phyloP scores from a whole-genome alignment of 2,329 filamentous ascomycete genomes.

The Diaporthe humulicola region DNA sequence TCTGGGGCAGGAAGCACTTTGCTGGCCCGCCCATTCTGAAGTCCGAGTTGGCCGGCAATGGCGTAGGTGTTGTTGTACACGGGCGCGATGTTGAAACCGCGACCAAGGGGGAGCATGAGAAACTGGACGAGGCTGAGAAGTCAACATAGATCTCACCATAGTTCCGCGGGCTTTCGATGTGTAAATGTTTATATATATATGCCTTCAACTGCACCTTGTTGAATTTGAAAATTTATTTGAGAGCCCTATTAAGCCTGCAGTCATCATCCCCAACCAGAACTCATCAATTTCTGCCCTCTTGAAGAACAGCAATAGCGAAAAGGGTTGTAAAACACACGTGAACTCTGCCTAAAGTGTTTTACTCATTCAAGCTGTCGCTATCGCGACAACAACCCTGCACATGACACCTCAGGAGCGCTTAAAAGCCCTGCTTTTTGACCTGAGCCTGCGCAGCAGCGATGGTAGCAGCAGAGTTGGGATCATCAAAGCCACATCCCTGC shows the following conservation, averaged over 20 bases:
- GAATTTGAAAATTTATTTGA: neutral
- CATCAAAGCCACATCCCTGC: slow-evolving; percentile 50
- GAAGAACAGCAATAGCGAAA: neutral
- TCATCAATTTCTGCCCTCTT: neutral
- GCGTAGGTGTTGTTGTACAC: neutral
- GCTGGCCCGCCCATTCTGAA: slow-evolving; percentile 65
- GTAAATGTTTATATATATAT: neutral
- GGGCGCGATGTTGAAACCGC: slow-evolving; percentile 19
- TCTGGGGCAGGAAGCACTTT: slow-evolving; percentile 73
- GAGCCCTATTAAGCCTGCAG: too few species aligned
- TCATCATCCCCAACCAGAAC: neutral
- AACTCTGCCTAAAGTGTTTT: neutral
- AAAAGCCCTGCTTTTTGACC: slow-evolving; percentile 50
- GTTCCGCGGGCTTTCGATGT: neutral
- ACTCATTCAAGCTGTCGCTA: neutral
- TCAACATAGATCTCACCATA: neutral
- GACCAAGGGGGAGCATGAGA: neutral
- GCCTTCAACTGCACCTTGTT: neutral
- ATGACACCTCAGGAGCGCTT: neutral
- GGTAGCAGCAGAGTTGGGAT: slow-evolving; percentile 48
- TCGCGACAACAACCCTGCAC: neutral
- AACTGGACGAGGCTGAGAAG: slow-evolving; percentile 4
- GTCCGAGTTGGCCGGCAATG: slow-evolving; percentile 38
- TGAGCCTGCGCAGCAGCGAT: slow-evolving; percentile 50
- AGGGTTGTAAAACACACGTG: too few species aligned